Evolutionary conservation across 2,329 filamentous ascomycete genomes (phyloP).

Genomic region (Fusarium temperatum): DNA sequence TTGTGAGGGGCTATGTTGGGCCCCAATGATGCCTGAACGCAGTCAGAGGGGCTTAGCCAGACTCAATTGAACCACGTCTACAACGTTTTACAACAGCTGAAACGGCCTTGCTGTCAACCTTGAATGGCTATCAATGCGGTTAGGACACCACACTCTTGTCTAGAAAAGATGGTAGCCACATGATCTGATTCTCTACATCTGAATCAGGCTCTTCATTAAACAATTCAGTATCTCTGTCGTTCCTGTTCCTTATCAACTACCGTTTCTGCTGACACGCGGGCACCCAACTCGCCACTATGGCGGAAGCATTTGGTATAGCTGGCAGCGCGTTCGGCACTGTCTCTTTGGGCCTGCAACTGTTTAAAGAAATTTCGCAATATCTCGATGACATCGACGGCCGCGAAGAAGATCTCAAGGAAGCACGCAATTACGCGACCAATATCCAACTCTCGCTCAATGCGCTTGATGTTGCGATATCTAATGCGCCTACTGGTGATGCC

Average conservation of each 20-base stretch:
- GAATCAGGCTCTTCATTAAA: fast-evolving
- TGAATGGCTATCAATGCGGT: neutral
- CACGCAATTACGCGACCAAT: neutral
- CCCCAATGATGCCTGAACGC: fast-evolving
- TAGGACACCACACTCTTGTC: neutral
- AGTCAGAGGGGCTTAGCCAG: fast-evolving
- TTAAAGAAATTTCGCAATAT: neutral
- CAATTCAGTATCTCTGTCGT: fast-evolving
- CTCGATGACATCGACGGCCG: neutral
- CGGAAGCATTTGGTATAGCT: neutral
- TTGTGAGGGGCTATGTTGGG: no score
- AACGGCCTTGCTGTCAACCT: neutral
- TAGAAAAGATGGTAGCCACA: neutral
- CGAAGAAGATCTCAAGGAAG: neutral
- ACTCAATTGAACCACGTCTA: neutral
- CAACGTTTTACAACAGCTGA: neutral
- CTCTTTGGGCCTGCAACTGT: neutral
- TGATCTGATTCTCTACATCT: no score
- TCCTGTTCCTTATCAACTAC: fast-evolving
- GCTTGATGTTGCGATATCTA: neutral
- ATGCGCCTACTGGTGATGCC: fast-evolving
- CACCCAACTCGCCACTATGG: fast-evolving
- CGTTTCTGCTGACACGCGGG: fast-evolving
- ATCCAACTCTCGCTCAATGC: fast-evolving
- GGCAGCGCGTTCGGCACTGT: neutral